These are phyloP conservation scores for Cercis canadensis DNA, from an alignment of 306 rosid species.

Conservation along the genomic window DNA sequence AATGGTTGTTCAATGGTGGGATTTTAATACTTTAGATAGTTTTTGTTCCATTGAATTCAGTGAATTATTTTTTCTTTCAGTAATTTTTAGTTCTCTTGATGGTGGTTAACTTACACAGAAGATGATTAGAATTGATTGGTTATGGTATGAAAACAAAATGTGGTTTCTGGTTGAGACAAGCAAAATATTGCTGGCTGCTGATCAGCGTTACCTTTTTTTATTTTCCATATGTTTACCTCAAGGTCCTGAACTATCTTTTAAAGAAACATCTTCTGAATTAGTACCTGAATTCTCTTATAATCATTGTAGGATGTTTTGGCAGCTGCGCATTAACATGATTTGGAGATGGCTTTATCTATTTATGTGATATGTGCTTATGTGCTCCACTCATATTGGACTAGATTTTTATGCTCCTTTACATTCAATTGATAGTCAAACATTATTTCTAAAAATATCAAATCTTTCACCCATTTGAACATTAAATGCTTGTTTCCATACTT, in stretches of 20 bases:
- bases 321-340: too few relatives aligned
- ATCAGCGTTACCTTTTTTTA: too few relatives aligned
- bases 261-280: neutral
- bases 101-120: slow-evolving; percentile 20
- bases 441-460: too few relatives aligned
- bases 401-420: too few relatives aligned
- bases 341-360: too few relatives aligned
- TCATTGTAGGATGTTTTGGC: too few relatives aligned
- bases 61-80: slow-evolving; percentile 1
- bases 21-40: slow-evolving; percentile 1
- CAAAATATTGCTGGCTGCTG: neutral
- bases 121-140: slow-evolving; percentile 16
- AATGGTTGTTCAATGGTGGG: slow-evolving; percentile 85
- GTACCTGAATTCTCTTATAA: neutral
- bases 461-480: too few relatives aligned
- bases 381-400: too few relatives aligned
- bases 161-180: neutral
- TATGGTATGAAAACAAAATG: slow-evolving; percentile 25
- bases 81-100: slow-evolving; percentile 30
- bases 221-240: slow-evolving; percentile 12
- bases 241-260: neutral
- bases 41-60: slow-evolving; percentile 7
- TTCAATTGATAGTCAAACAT: too few relatives aligned
- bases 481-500: too few relatives aligned
- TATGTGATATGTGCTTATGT: too few relatives aligned